Evolutionary conservation across 2,329 filamentous ascomycete species (phyloP).

Genomic region (Dothideomycetes sp.): DNA sequence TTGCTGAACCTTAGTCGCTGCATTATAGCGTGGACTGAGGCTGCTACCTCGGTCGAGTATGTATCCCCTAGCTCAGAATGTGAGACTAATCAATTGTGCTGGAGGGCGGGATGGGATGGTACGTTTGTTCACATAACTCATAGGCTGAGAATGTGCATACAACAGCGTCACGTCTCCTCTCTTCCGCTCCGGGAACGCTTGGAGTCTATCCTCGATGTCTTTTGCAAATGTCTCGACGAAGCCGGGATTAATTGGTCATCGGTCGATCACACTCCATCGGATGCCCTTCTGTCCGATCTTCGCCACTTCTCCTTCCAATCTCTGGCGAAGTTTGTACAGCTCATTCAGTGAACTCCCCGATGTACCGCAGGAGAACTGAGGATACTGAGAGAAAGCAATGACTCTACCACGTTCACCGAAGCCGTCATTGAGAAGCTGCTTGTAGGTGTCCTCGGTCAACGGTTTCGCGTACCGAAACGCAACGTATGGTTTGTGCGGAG

Average conservation of each 20-base stretch:
- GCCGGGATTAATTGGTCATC: constrained; percentile 87
- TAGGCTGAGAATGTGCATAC: constrained; percentile 89
- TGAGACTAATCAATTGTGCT: neutral
- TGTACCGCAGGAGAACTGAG: constrained; percentile 95
- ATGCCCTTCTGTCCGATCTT: constrained; percentile 59
- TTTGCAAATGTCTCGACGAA: constrained; percentile 84
- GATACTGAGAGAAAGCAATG: constrained; percentile 95
- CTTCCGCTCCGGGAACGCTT: constrained; percentile 71
- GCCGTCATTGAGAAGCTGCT: constrained; percentile 69
- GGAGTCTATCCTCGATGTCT: constrained; percentile 78
- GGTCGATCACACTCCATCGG: constrained; percentile 93
- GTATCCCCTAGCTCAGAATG: constrained; percentile 71
- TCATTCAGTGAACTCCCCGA: constrained; percentile 95
- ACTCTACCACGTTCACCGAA: constrained; percentile 84
- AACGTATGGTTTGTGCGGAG: constrained; percentile 93
- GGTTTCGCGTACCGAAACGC: constrained; percentile 93
- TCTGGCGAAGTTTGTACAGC: constrained; percentile 90
- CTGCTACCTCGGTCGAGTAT: constrained; percentile 89
- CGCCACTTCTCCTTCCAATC: too few species aligned
- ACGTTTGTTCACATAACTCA: constrained; percentile 84
- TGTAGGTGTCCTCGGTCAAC: constrained; percentile 88
- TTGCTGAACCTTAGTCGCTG: constrained; percentile 75
- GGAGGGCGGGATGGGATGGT: neutral
- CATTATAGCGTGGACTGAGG: constrained; percentile 96
- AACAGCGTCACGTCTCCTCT: constrained; percentile 78